Base-by-base conservation (phyloP, 2,329 filamentous ascomycete species). In the Fusarium newnesense region DNA sequence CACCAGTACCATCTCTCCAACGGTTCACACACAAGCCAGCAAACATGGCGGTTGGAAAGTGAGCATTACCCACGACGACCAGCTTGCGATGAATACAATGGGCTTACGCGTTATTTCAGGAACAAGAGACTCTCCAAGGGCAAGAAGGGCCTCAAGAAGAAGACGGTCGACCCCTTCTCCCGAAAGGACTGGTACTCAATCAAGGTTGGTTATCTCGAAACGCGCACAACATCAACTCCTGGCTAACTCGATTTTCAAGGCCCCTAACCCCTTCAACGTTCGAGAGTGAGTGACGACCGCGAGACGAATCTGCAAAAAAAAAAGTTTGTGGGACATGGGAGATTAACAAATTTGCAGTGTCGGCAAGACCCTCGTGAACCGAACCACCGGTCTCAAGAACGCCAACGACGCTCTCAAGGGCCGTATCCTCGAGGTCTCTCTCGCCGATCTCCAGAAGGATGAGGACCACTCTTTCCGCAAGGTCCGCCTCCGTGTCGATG, bases 131-230 rank as follows among this genome's bases (percentile, higher is more conserved):
- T 99, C 90, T 98, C 96, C 79, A 99, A 99, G 92, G 96, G 96
- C 89, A 99, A 98, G 94, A 99, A 99, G 92, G 96, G 96, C 87
- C 91, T 98, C 85, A 98, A 98, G 94, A 98, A 99, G 96, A 96
- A 96, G 89, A 96, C 95, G 83, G 89, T 93, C 81, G 96, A 99
- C 87, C 96, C 96, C 83, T 98, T 98, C 90, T 91, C 95, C 83
- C 94, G 96, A 85, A 99, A 99, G 91, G 96, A 98, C 86, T 98
- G 97, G 94, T 99, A 95, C 89, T 94, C 93, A 83, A 92, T 99
- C 87, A 98, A 98, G 92, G 93, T 94, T 75, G 68, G 80, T 77
- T 52, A 47, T 60, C 39, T 60, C 49, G 16, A 40, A 63, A 43
- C 12, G 16, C 49, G 26, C 57, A 18, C 30, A n/a, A 36, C 47